Conservation (phyloP, 176 grass and related monocot genomes). For the Areca catechu region DNA sequence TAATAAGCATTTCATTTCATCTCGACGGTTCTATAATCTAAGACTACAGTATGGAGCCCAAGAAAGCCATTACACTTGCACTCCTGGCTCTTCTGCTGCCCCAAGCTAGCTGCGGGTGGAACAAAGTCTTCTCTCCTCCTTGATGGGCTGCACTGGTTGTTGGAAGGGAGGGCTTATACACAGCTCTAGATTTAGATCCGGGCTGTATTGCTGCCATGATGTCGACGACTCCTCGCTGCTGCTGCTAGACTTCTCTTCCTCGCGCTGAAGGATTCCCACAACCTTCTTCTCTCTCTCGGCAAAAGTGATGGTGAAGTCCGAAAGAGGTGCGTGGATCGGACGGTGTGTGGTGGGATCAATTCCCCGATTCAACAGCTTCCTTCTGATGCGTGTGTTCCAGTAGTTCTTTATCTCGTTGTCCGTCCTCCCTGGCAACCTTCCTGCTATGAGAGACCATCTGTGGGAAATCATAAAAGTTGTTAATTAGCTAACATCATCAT, state of each 20-base stretch:
- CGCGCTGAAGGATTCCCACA: background rate
- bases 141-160: background rate
- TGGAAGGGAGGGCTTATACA: background rate
- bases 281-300: background rate
- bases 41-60: background rate
- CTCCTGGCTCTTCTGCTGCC: constrained; percentile 5
- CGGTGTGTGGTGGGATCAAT: constrained; percentile 9
- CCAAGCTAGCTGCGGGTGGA: background rate
- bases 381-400: constrained; percentile 19
- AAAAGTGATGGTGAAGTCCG: constrained; percentile 7
- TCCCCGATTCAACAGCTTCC: constrained; percentile 14
- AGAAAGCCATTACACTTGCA: constrained; percentile 1
- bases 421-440: constrained; percentile 6
- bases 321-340: background rate
- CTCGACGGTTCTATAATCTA: constrained; percentile 2
- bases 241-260: background rate
- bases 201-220: background rate
- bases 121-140: background rate
- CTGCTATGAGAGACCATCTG: constrained; percentile 9
- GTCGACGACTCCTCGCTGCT: background rate
- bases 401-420: constrained; percentile 23
- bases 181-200: constrained; percentile 14
- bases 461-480: too few species aligned
- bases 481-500: background rate
- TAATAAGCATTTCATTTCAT: constrained; percentile 3